phyloP scores from a whole-genome alignment of 208 protist genomes.

The Acanthamoeba royreba region DNA sequence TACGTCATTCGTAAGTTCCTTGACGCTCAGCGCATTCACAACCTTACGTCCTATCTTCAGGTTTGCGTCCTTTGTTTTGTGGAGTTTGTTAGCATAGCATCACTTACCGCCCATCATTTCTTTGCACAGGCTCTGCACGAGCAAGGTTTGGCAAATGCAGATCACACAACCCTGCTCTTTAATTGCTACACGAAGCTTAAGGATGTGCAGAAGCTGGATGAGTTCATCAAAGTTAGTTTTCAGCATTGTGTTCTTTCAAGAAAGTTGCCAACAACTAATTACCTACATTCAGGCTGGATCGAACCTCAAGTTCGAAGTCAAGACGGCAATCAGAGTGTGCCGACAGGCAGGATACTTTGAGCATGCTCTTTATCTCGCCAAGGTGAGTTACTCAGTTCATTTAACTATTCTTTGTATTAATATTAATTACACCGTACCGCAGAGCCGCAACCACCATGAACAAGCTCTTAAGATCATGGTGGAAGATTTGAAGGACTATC shows the following conservation, averaged over 20 bases:
- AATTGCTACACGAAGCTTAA: constrained; percentile 96
- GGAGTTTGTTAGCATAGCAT: constrained; percentile 76
- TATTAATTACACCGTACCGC: too few species aligned
- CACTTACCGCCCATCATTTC: not conserved
- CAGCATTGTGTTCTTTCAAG: too few species aligned
- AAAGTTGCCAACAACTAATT: too few species aligned
- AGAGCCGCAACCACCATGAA: constrained; percentile 83
- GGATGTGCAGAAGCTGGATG: constrained; percentile 85
- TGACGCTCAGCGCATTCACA: constrained; percentile 89
- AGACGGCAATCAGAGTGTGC: constrained; percentile 92
- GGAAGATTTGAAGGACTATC: constrained; percentile 74
- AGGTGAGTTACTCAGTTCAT: not conserved
- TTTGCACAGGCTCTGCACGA: constrained; percentile 74
- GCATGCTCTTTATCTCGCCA: constrained; percentile 12
- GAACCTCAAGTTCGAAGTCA: constrained; percentile 90
- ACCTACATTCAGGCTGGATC: constrained; percentile 45
- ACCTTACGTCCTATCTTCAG: constrained; percentile 93
- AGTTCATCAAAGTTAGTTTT: constrained; percentile 89
- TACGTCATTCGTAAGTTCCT: constrained; percentile 96
- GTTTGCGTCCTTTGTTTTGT: constrained; percentile 32
- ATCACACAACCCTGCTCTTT: constrained; percentile 95
- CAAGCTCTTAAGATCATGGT: constrained; percentile 89
- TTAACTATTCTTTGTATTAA: too few species aligned
- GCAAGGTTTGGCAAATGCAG: constrained; percentile 80
- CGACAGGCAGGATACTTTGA: constrained; percentile 69